Evolutionary conservation across 768 basidiomycete species (phyloP), one percentile per base, ranked within the genome.

Genomic region (Roridomyces roridus): DNA sequence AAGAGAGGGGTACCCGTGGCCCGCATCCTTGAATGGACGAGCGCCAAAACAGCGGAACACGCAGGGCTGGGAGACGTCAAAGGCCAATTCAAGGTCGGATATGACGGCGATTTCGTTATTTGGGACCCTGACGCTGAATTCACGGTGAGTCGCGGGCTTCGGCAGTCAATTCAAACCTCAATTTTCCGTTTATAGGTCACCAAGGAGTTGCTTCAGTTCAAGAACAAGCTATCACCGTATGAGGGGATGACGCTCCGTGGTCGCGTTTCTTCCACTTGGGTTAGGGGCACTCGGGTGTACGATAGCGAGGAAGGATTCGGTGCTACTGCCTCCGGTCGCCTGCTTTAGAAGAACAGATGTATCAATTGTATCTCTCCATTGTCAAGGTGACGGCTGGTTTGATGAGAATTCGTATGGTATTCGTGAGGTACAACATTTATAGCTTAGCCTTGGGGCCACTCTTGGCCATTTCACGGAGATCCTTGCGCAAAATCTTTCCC

Each of bases 211-310:
- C 77, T 98, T 12, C 80, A 87, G 49, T 98, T 96, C 82, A 97
- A 94, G 79, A 98, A 98, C 76, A 96, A 95, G 72, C 67, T 97
- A 18, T 92, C 92, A 4, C 92, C 96, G 2, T 98, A 96, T 69
- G 84, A 91, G 63, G 95, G 94, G 5, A 76, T 84, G 65, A 78
- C 66, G 17, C 78, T 97, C 40, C 75, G 64, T 15, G 96, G 96
- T 0, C 75, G 76, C n/a, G 91, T 95, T 31, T 76, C 84, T 56
- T 77, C 87, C 71, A 94, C 92, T 0, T 92, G 84, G 70, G 75
- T 98, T n/a, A 84, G 94, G 5, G 96, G 94, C 2, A 63, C 69
- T 17, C 69, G 89, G 41, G 82, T 89, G 0, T 97, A 91, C 71
- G 81, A 85, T 57, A 25, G 35, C 25, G 20, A 37, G n/a, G 41